These are phyloP conservation scores for Teunomyces tritomae DNA, from an alignment of 805 yeast species.

Conservation along the genomic window DNA sequence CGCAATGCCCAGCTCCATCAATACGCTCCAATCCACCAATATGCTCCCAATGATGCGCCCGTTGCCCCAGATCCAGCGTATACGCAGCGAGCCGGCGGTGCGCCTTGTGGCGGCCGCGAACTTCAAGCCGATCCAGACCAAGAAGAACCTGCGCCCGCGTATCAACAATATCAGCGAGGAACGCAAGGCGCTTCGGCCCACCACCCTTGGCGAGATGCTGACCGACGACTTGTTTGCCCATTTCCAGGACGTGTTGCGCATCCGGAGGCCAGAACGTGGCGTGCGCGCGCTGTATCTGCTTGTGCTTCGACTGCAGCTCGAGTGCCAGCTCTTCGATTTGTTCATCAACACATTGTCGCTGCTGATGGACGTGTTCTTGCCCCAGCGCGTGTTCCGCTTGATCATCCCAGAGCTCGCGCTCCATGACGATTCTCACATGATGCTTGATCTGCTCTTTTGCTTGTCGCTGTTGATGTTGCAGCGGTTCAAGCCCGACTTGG, in stretches of 20 bases:
- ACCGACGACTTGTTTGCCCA: conserved; percentile 22
- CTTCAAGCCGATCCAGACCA: conserved; percentile 37
- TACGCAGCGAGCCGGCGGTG: conserved; percentile 10
- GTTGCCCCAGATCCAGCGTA: background rate
- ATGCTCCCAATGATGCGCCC: conserved; percentile 3
- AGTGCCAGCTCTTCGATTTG: conserved; percentile 30
- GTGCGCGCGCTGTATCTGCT: conserved; percentile 10
- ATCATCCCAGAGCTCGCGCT: conserved; percentile 36
- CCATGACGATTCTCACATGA: conserved; percentile 37
- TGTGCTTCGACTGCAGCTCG: conserved; percentile 20
- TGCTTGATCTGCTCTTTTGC: conserved; percentile 35
- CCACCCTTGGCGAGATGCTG: conserved; percentile 20
- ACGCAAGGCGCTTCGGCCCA: background rate
- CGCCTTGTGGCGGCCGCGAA: conserved; percentile 6
- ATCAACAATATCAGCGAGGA: conserved; percentile 29
- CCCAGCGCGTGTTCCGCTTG: conserved; percentile 25
- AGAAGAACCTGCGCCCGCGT: conserved; percentile 35
- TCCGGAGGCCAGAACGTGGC: conserved; percentile 7
- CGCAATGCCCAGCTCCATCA: too few species aligned
- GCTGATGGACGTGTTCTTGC: conserved; percentile 33
- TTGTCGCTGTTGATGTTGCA: conserved; percentile 36
- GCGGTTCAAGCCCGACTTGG: conserved; percentile 22
- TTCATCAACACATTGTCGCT: conserved; percentile 28
- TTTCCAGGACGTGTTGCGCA: conserved; percentile 21
- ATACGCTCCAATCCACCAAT: too few species aligned